Conservation (phyloP, 2,329 filamentous ascomycete species). For the Nectriaceae sp. region DNA sequence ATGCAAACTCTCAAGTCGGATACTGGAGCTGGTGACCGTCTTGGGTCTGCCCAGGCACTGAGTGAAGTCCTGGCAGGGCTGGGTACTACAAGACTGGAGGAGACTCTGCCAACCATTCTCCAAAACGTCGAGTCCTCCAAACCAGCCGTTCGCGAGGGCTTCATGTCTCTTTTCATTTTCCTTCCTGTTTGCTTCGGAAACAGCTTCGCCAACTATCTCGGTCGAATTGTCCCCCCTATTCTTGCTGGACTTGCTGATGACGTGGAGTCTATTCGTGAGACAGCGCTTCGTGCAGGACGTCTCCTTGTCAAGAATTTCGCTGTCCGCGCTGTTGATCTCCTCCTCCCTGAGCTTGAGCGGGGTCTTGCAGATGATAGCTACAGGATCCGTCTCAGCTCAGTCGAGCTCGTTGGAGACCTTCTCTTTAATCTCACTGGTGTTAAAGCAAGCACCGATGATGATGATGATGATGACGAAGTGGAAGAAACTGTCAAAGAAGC, state of each 20-base stretch:
- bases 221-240: conserved; percentile 93
- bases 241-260: conserved; percentile 93
- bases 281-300: conserved; percentile 89
- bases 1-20: conserved; percentile 99
- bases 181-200: conserved; percentile 98
- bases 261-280: conserved; percentile 93
- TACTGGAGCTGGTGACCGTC: conserved; percentile 90
- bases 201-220: conserved; percentile 94
- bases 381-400: conserved; percentile 95
- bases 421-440: conserved; percentile 98
- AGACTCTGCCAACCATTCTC: conserved; percentile 92
- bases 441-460: conserved; percentile 73
- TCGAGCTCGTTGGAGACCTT: conserved; percentile 94
- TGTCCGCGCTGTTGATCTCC: conserved; percentile 87
- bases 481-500: conserved; percentile 81
- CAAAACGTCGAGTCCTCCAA: conserved; percentile 95
- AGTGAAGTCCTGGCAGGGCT: conserved; percentile 94
- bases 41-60: conserved; percentile 94
- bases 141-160: conserved; percentile 88
- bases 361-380: conserved; percentile 97
- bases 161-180: conserved; percentile 99
- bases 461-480: conserved; percentile 76
- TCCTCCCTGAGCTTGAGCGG: conserved; percentile 92
- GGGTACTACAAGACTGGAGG: conserved; percentile 88
- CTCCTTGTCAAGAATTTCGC: conserved; percentile 98